Base-by-base conservation (phyloP, 225 moss, liverwort and hornwort species). In the Sphagnum contortum region DNA sequence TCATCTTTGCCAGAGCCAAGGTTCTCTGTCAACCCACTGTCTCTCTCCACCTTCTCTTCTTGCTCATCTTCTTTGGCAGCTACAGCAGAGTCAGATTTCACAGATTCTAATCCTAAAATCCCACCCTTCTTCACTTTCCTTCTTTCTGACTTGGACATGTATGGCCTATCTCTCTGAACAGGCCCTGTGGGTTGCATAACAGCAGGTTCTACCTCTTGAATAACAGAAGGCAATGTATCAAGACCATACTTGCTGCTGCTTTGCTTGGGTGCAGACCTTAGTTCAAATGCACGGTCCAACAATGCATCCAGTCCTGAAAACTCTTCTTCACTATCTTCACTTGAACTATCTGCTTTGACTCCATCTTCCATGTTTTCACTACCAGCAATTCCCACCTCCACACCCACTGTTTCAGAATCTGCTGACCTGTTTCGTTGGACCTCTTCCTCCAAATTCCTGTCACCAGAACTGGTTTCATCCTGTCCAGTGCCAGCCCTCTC, bases 141-240 rank as follows among this genome's bases (percentile, higher is more conserved):
- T 79, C 88, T 77, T 79, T 87, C 75, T 80, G 91, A 91, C 73
- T 87, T 94, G 14, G 94, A 91, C 48, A 94, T 69, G 56, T 91
- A 94, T 0, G 94, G 91, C 61, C 72, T 91, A 45, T 88, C 91
- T 70, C 94, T 80, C 74, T 81, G 85, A 66, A 73, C 72, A 48
- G 69, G 64, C 72, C 72, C 87, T 51, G 73, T 58, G 62, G 55
- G 67, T 59, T 63, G 64, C 57, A 72, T 59, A 50, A 79, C 83
- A 66, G 65, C 72, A 48, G 9, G 48, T 45, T 67, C 69, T 48
- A 51, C 48, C 55, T 84, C 73, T 6, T 29, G 60, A 62, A 45
- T 55, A 57, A 75, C 67, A 65, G 75, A 4, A 45, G 64, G 65
- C n/a, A 75, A 64, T 50, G 75, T 68, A 63, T 94, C 91, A 14